Evolutionary conservation across 2,329 filamentous ascomycete genomes (phyloP).

Genomic region (Nannizziopsis arthrosporioides): DNA sequence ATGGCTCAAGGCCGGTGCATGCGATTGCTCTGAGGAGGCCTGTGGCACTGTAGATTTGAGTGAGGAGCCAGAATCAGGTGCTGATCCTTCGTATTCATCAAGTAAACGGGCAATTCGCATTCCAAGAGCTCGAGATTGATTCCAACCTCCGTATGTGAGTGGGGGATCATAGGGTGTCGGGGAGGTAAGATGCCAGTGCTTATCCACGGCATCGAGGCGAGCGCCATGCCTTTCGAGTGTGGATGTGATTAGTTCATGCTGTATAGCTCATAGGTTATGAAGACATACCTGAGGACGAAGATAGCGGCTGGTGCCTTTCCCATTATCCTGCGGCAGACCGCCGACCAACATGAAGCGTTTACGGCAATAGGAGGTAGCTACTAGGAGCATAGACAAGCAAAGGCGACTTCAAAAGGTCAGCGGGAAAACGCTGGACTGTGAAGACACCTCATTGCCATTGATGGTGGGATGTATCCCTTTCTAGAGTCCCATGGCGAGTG

Average conservation of each 20-base stretch:
- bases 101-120: conserved; percentile 68
- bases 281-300: conserved; percentile 12
- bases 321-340: conserved; percentile 3
- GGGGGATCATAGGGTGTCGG: conserved; percentile 92
- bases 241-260: background rate
- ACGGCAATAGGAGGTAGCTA: background rate
- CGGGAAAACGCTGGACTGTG: too few species aligned
- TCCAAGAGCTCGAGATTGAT: conserved; percentile 71
- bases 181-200: conserved; percentile 86
- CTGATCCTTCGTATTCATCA: conserved; percentile 35
- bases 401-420: too few species aligned
- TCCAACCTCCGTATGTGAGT: conserved; percentile 87
- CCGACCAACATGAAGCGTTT: background rate
- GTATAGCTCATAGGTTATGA: background rate
- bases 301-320: conserved; percentile 11
- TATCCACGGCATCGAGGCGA: conserved; percentile 86
- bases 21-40: background rate
- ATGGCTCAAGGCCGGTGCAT: background rate
- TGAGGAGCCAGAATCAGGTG: background rate
- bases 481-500: too few species aligned
- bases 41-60: conserved; percentile 25
- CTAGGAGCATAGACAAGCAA: too few species aligned
- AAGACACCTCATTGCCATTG: too few species aligned
- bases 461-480: too few species aligned
- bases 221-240: conserved; percentile 62